These are phyloP conservation scores for Leucosporidium scottii DNA, from an alignment of 768 basidiomycete species.

Conservation along the genomic window DNA sequence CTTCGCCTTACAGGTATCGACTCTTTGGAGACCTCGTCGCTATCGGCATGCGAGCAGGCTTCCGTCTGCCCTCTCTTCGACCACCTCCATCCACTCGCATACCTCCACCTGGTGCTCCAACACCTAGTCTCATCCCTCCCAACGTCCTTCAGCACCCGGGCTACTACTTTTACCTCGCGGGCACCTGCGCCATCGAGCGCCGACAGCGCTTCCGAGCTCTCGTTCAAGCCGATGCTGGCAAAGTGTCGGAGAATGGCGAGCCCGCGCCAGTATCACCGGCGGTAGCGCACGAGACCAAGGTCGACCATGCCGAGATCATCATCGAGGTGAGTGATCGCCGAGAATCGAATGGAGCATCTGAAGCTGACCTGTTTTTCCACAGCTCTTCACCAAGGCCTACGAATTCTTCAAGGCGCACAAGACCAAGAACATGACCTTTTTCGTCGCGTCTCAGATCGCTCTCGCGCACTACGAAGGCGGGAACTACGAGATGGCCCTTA, in stretches of 20 bases:
- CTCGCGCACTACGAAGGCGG: conserved; percentile 71
- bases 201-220: conserved; percentile 59
- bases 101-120: conserved; percentile 16
- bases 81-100: conserved; percentile 28
- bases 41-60: conserved; percentile 50
- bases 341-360: neutral
- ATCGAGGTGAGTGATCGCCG: conserved; percentile 58
- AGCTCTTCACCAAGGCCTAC: conserved; percentile 93
- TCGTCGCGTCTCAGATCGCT: conserved; percentile 84
- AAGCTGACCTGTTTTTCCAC: neutral
- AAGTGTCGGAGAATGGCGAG: neutral
- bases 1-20: conserved; percentile 57
- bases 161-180: conserved; percentile 85
- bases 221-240: neutral
- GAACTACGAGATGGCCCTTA: conserved; percentile 79
- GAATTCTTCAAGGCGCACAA: conserved; percentile 78
- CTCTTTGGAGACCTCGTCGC: conserved; percentile 86
- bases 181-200: conserved; percentile 71
- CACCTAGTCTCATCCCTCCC: conserved; percentile 59
- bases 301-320: conserved; percentile 74
- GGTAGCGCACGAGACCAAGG: conserved; percentile 81
- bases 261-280: conserved; percentile 53
- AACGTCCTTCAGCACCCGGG: conserved; percentile 84
- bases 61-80: conserved; percentile 36
- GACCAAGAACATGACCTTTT: conserved; percentile 63